Percentiles rank a stretch among this genome's conserved stretches.
These are phyloP conservation scores for Rhodotorula babjevae DNA, from an alignment of 768 basidiomycete species.

Conservation along the genomic window DNA sequence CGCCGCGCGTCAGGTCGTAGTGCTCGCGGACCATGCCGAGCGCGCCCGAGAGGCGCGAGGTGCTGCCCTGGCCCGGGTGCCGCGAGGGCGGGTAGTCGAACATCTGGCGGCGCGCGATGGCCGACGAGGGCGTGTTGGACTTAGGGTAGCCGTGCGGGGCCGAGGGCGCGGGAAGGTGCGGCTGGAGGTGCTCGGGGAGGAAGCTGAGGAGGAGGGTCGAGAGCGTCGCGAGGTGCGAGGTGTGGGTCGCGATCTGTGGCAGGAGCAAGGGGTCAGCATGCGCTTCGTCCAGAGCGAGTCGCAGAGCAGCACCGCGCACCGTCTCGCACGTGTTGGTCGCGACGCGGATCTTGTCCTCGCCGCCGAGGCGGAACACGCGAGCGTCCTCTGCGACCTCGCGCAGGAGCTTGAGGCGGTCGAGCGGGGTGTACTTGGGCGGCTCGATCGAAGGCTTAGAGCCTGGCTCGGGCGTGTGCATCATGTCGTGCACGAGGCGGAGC, in stretches of 20 bases:
- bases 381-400: conserved; percentile 94
- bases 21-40: conserved; percentile 30
- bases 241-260: conserved; percentile 32
- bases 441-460: conserved; percentile 50
- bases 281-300: background rate
- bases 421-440: conserved; percentile 42
- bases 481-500: conserved; percentile 65
- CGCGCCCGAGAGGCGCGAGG: conserved; percentile 7
- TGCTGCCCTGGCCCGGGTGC: conserved; percentile 23
- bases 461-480: conserved; percentile 52
- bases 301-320: conserved; percentile 2
- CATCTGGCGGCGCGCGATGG: conserved; percentile 20
- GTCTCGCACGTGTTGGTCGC: conserved; percentile 44
- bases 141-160: conserved; percentile 33
- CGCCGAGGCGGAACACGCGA: conserved; percentile 40
- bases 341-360: conserved; percentile 45
- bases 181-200: conserved; percentile 38
- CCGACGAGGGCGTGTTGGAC: conserved; percentile 9
- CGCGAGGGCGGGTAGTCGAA: conserved; percentile 30
- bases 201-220: conserved; percentile 35
- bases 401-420: conserved; percentile 74
- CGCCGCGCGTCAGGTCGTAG: conserved; percentile 24
- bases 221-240: conserved; percentile 35
- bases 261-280: too few species aligned
- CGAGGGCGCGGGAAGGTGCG: conserved; percentile 29